Evolutionary conservation across 345 rosid genomes (phyloP), one percentile per base, ranked within the genome.

Genomic region (Hibiscus mutabilis): DNA sequence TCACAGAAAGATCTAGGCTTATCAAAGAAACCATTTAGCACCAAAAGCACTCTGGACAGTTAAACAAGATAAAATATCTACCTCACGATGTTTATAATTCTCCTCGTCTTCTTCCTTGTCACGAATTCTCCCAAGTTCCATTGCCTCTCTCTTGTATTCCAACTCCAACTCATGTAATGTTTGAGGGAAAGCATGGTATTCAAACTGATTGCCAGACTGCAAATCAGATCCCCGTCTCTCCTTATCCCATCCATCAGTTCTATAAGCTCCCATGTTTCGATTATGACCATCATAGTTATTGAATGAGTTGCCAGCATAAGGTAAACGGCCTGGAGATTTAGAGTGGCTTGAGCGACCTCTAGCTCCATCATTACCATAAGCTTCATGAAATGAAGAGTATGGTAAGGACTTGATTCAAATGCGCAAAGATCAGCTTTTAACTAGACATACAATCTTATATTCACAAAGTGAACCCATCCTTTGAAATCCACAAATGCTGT

Each of bases 311-410:
- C 92, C 87, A 78, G 82, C 78, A 85, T 86, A 86, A 53, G 85
- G 84, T 69, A 87, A 83, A 51, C 37, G 64, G 60, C 86, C 93
- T 46, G 98, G 98, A 69, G 98, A 94, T 85, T 88, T 91, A 66
- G 97, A 90, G 82, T 78, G 87, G 87, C 89, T 94, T 53, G 93
- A 85, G 78, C 79, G 92, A 80, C 94, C 75, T 83, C 96, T 89
- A 87, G 88, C 89, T 80, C 96, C 91, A 60, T 88, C 96, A 86
- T 88, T 92, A 85, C 97, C 97, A 85, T 88, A 89, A 91, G 99
- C 99, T 96, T 90, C 98, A 92, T 58, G 80, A 89, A 96, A 91
- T 76, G 91, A 90, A 89, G 85, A 87, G 84, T 73, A 78, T 60
- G 96, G 89, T 84, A 95, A 87, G 93, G 84, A 81, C 87, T 79